Evolutionary conservation across 495 filamentous ascomycete species (phyloP), one percentile per base, ranked within the genome.

Genomic region (Podospora conica): DNA sequence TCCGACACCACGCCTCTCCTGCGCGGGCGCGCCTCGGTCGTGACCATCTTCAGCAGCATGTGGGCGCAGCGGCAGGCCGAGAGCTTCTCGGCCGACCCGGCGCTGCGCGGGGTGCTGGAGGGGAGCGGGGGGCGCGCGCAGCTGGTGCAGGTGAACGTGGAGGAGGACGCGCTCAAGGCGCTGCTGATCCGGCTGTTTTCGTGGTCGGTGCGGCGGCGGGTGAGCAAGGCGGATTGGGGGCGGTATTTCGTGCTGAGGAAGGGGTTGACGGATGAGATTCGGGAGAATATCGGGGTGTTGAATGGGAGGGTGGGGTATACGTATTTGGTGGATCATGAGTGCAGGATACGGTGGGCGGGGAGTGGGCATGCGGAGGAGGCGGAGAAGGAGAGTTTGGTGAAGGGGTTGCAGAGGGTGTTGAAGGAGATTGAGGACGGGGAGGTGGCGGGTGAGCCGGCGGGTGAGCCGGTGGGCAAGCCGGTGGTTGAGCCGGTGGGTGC

Each of bases 231-330:
- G 62, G 85, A 90, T 65, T 90, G 91, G 80, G 82, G 78, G 20
- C 81, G 83, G 70, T 97, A 96, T 71, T 97, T 98, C 74, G 65
- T 98, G 28, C 86, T 98, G n/a, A 77, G 85, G 66, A 88, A 80
- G 70, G 95, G 93, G 0, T 71, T 99, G 48, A 84, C 82, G 0
- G 87, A 91, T 33, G 81, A 87, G 22, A 85, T 96, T 27, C 85
- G 88, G 63, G 88, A 93, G 74, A 80, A 83, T 33, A 88, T 98
- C 68, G 93, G 92, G 3, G 78, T 95, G 73, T 74, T 91, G 75
- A 99, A 98, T 77, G 84, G 83, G 53, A 92, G 90, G 78, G 93
- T 97, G 11, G 96, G 96, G 12, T 97, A 97, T 81, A 91, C 92
- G 25, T 99, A 96, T 79, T 81, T 99, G 63, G 76, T 99, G 65